These are phyloP conservation scores for Casuarina equisetifolia DNA, from an alignment of 306 rosid species.

Conservation along the genomic window DNA sequence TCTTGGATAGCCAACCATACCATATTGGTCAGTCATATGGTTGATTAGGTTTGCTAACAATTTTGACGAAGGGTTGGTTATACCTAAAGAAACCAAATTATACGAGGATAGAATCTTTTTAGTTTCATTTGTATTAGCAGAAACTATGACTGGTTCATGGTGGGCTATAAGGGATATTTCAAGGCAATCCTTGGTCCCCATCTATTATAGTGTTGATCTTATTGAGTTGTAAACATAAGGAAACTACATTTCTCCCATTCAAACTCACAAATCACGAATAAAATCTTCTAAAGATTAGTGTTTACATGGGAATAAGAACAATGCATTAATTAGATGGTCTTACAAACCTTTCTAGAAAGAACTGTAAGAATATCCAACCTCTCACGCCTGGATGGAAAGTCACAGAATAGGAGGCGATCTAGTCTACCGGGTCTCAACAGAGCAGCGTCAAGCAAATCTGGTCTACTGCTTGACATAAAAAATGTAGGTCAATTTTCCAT, in stretches of 20 bases:
- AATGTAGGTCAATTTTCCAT: not conserved
- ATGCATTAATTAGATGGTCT: constrained; percentile 8
- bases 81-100: not conserved
- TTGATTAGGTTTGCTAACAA: not conserved
- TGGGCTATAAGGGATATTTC: not conserved
- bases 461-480: constrained; percentile 82
- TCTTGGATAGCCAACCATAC: not conserved
- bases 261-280: not conserved
- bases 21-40: not conserved
- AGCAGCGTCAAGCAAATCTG: constrained; percentile 96
- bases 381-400: constrained; percentile 76
- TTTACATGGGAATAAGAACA: constrained; percentile 6
- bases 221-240: not conserved
- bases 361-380: constrained; percentile 84
- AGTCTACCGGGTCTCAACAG: constrained; percentile 93
- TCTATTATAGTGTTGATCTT: not conserved
- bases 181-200: not conserved
- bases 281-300: not conserved
- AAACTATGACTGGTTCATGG: constrained; percentile 1
- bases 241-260: not conserved
- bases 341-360: constrained; percentile 79
- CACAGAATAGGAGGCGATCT: constrained; percentile 93
- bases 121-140: not conserved
- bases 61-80: not conserved
- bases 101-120: not conserved